phyloP scores from a whole-genome alignment of 352 stramenopile species.

The Pythium sukuiense region DNA sequence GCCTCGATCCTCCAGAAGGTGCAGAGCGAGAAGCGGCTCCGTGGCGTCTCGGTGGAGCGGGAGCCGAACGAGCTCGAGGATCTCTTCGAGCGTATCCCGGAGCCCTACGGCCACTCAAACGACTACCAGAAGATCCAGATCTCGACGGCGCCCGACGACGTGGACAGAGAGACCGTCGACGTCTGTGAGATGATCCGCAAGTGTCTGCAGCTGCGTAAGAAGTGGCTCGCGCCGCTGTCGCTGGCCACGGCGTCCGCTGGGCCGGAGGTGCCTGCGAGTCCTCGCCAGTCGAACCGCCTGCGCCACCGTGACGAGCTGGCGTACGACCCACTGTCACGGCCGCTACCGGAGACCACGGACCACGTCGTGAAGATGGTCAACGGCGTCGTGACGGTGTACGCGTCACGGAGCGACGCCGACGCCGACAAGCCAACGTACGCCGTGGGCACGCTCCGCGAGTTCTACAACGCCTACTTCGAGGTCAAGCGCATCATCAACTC shows the following conservation, averaged over 20 bases:
- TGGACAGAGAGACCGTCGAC: conserved; percentile 74
- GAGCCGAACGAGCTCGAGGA: conserved; percentile 40
- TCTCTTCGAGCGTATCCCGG: conserved; percentile 78
- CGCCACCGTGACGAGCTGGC: conserved; percentile 73
- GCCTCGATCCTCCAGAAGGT: conserved; percentile 77
- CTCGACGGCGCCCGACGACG: conserved; percentile 56
- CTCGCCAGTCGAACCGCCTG: conserved; percentile 40
- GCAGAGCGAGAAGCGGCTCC: conserved; percentile 68
- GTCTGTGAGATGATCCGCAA: conserved; percentile 82
- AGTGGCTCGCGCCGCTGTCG: conserved; percentile 69
- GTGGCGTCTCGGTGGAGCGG: conserved; percentile 43
- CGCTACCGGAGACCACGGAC: conserved; percentile 42
- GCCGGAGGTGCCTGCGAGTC: conserved; percentile 34
- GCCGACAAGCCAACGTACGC: conserved; percentile 34
- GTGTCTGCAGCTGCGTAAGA: conserved; percentile 63
- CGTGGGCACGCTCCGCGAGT: conserved; percentile 54
- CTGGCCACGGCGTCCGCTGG: conserved; percentile 16
- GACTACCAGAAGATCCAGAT: conserved; percentile 83
- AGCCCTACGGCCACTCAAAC: conserved; percentile 70
- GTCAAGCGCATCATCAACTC: conserved; percentile 87
- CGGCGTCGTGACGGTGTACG: conserved; percentile 57
- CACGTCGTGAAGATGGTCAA: conserved; percentile 60
- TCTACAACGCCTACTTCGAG: conserved; percentile 77
- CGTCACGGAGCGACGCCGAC: conserved; percentile 21
- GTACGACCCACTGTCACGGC: conserved; percentile 57